Conservation (phyloP, 352 stramenopile species). For the Pilasporangium apinafurcum region DNA sequence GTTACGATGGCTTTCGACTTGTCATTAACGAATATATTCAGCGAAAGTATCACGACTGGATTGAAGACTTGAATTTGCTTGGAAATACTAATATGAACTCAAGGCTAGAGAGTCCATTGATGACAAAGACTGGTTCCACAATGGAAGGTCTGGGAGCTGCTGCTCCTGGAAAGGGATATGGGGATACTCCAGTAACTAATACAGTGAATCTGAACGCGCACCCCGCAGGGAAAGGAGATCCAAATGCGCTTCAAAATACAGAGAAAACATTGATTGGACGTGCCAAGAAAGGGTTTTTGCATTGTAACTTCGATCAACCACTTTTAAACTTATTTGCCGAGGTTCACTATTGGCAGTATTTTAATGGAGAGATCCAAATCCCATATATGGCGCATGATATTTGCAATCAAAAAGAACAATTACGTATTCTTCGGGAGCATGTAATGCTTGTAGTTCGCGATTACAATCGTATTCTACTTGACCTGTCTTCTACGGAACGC, state of each 20-base stretch:
- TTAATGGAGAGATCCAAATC: constrained; percentile 91
- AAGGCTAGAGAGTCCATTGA: constrained; percentile 78
- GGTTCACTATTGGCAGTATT: constrained; percentile 90
- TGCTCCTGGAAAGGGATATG: background rate
- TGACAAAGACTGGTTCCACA: constrained; percentile 60
- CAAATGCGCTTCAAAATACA: constrained; percentile 65
- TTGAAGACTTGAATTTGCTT: constrained; percentile 79
- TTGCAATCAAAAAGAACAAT: constrained; percentile 90
- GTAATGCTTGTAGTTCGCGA: constrained; percentile 94
- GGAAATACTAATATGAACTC: constrained; percentile 75
- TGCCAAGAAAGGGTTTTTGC: constrained; percentile 81
- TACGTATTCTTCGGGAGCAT: constrained; percentile 89
- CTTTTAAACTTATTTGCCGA: constrained; percentile 91
- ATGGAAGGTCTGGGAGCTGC: constrained; percentile 3
- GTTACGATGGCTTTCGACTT: constrained; percentile 67
- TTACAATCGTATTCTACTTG: constrained; percentile 94
- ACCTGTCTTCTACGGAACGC: constrained; percentile 86
- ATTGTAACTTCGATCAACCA: constrained; percentile 93
- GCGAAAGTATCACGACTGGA: constrained; percentile 89
- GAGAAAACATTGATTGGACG: constrained; percentile 77
- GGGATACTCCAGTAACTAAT: background rate
- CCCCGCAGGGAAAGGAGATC: constrained; percentile 30
- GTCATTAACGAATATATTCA: constrained; percentile 89
- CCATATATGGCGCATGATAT: constrained; percentile 95
- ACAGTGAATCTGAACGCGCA: constrained; percentile 28